Evolutionary conservation across 2,329 filamentous ascomycete genomes (phyloP).

Genomic region (Aspergillus sp.): DNA sequence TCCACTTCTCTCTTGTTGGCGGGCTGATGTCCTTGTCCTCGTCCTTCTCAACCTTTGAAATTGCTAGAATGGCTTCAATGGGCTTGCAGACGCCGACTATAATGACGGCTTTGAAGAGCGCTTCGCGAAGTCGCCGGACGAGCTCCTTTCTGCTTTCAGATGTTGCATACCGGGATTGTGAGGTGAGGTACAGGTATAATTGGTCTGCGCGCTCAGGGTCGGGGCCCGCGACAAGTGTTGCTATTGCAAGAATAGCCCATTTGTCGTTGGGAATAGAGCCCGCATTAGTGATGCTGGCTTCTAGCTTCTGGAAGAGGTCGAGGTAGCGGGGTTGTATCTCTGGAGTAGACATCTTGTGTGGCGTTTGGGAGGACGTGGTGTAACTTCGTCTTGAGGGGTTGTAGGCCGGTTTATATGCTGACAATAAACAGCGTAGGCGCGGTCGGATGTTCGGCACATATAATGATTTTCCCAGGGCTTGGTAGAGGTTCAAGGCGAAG

Average conservation of each 20-base stretch:
- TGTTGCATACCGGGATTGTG: conserved; percentile 50
- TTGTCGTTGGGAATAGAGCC: conserved; percentile 30
- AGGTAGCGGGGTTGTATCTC: conserved; percentile 33
- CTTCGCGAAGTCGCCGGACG: conserved; percentile 55
- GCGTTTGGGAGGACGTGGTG: conserved; percentile 13
- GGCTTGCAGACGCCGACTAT: conserved; percentile 67
- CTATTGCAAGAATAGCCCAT: conserved; percentile 43
- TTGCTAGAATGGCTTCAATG: conserved; percentile 63
- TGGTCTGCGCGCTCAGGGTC: conserved; percentile 57
- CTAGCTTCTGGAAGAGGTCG: conserved; percentile 35
- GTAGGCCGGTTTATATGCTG: neutral
- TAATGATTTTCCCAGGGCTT: neutral
- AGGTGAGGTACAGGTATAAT: conserved; percentile 62
- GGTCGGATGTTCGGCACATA: neutral
- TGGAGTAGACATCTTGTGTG: conserved; percentile 21
- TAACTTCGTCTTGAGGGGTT: conserved; percentile 8
- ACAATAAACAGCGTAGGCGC: no score
- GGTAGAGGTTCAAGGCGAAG: neutral
- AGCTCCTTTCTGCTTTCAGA: conserved; percentile 37
- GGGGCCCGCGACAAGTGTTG: conserved; percentile 55
- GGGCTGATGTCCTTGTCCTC: conserved; percentile 62
- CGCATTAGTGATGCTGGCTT: conserved; percentile 34
- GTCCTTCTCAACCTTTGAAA: conserved; percentile 54
- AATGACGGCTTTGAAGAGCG: conserved; percentile 61
- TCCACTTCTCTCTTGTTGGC: conserved; percentile 61